phyloP scores from a whole-genome alignment of 1,139 yeast species.

The Geotrichum siamense region DNA sequence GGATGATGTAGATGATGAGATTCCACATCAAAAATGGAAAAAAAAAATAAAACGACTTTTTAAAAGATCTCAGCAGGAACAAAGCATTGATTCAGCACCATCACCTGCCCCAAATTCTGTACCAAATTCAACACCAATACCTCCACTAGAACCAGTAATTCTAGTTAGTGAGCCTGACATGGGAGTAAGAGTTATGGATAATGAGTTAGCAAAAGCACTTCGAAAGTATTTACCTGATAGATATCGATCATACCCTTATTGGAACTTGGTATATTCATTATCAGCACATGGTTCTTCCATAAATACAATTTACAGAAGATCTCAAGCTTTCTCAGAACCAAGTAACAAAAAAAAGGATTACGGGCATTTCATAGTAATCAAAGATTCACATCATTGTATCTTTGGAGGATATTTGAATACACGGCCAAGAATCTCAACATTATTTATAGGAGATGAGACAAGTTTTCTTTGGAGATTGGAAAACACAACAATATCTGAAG shows the following conservation, averaged over 20 bases:
- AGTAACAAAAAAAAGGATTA: slow-evolving; percentile 45
- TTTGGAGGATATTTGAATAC: slow-evolving; percentile 88
- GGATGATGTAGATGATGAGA: too few species aligned
- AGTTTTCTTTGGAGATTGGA: slow-evolving; percentile 73
- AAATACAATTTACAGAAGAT: slow-evolving; percentile 55
- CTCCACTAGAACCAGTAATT: too few species aligned
- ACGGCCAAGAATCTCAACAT: slow-evolving; percentile 47
- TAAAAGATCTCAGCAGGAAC: too few species aligned
- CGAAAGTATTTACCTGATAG: slow-evolving; percentile 69
- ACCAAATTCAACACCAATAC: too few species aligned
- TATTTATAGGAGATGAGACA: slow-evolving; percentile 91
- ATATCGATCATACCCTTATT: slow-evolving; percentile 63
- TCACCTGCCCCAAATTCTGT: too few species aligned
- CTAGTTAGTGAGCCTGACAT: too few species aligned
- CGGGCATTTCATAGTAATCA: slow-evolving; percentile 54
- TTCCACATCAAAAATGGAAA: too few species aligned
- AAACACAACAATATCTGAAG: not conserved
- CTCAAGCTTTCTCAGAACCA: slow-evolving; percentile 20
- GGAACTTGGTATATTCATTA: slow-evolving; percentile 73
- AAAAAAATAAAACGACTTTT: too few species aligned
- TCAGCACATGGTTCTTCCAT: slow-evolving; percentile 91
- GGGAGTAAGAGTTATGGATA: slow-evolving; percentile 47
- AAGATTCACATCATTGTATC: slow-evolving; percentile 52
- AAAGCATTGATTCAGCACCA: too few species aligned
- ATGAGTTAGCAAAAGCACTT: slow-evolving; percentile 64